Percentiles rank a stretch among this genome's conserved stretches.
phyloP scores from a whole-genome alignment of 257 asterid genomes.

The Gardenia jasminoides region DNA sequence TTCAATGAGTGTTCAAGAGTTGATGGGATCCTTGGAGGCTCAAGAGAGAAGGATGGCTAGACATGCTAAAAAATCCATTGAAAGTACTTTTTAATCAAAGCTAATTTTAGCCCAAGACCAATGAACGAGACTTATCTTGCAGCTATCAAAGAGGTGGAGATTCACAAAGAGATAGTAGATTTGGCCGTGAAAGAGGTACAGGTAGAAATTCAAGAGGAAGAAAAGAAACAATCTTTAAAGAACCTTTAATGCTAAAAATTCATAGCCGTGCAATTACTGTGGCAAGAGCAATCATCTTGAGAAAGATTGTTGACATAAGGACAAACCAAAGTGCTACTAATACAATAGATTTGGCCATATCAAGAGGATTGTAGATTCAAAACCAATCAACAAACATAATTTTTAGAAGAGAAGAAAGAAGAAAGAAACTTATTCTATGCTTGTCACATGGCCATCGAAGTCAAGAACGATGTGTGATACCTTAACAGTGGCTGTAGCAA shows the following conservation, averaged over 20 bases:
- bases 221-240: background rate
- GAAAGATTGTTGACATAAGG: too few species aligned
- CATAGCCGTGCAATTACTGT: background rate
- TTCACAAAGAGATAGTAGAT: background rate
- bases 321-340: too few species aligned
- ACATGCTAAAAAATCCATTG: background rate
- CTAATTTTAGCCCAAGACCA: background rate
- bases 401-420: too few species aligned
- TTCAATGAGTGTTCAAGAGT: too few species aligned
- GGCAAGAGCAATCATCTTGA: background rate
- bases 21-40: background rate
- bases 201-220: too few species aligned
- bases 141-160: background rate
- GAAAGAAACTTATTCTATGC: too few species aligned
- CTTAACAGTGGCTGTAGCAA: too few species aligned
- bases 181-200: background rate
- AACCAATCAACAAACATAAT: background rate
- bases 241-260: too few species aligned
- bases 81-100: too few species aligned
- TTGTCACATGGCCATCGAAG: too few species aligned
- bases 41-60: background rate
- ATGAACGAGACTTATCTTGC: background rate
- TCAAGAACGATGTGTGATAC: too few species aligned
- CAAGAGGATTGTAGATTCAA: background rate
- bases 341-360: background rate